phyloP scores from a whole-genome alignment of 257 asterid genomes.

The Thymus quinquecostatus region DNA sequence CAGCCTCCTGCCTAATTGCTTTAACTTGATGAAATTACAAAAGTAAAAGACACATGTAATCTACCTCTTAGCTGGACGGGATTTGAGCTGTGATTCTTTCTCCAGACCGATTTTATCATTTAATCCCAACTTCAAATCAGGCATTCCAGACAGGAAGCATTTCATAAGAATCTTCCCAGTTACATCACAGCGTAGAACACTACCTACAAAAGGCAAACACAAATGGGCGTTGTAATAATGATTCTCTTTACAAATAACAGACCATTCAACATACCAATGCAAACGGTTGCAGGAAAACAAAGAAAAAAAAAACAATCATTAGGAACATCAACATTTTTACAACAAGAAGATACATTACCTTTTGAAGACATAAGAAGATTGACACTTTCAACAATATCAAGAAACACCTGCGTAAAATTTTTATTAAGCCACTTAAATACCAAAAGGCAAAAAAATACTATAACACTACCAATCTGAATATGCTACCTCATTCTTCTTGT shows the following conservation, averaged over 20 bases:
- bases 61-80: constrained; percentile 97
- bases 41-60: constrained; percentile 5
- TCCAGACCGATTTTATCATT: constrained; percentile 99
- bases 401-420: constrained; percentile 69
- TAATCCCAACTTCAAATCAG: constrained; percentile 97
- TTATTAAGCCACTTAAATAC: constrained; percentile 24
- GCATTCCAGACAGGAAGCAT: constrained; percentile 99
- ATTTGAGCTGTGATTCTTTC: constrained; percentile 94
- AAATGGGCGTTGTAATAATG: constrained; percentile 21
- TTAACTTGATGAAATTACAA: constrained; percentile 21
- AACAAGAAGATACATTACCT: constrained; percentile 48
- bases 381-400: constrained; percentile 98
- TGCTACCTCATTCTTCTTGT: constrained; percentile 95
- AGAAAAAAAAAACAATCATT: constrained; percentile 14
- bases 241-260: neutral
- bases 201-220: constrained; percentile 61
- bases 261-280: no score
- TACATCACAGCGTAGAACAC: constrained; percentile 95
- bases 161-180: constrained; percentile 98
- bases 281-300: constrained; percentile 29
- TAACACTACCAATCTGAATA: constrained; percentile 25
- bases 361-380: constrained; percentile 99
- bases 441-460: constrained; percentile 3
- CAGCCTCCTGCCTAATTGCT: constrained; percentile 24
- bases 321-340: constrained; percentile 2